These are phyloP conservation scores for Scheffersomyces amazonensis DNA, from an alignment of 805 yeast species.

Conservation along the genomic window DNA sequence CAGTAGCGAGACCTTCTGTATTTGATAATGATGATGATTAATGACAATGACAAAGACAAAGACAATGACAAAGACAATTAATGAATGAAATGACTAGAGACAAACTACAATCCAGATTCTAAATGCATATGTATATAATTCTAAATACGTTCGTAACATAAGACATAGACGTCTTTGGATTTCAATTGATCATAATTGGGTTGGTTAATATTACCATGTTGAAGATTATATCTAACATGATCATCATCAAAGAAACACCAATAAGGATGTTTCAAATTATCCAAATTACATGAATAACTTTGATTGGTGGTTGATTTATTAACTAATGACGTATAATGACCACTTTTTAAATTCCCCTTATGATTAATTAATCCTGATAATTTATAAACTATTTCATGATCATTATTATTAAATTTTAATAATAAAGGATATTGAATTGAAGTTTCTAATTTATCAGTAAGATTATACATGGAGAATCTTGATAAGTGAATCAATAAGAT, in stretches of 20 bases:
- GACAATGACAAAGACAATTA: slow-evolving; percentile 3
- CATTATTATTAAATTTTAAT: slow-evolving; percentile 41
- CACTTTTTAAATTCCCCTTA: slow-evolving; percentile 65
- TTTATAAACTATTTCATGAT: slow-evolving; percentile 43
- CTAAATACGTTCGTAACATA: slow-evolving; percentile 56
- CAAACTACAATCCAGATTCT: slow-evolving; percentile 3
- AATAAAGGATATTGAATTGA: slow-evolving; percentile 54
- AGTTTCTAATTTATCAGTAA: slow-evolving; percentile 51
- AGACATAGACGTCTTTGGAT: slow-evolving; percentile 63
- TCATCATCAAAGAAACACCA: slow-evolving; percentile 84
- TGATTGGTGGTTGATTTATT: slow-evolving; percentile 35
- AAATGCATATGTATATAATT: not conserved
- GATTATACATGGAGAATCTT: slow-evolving; percentile 44
- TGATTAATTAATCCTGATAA: slow-evolving; percentile 69
- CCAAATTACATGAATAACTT: slow-evolving; percentile 7
- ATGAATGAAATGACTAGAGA: no score
- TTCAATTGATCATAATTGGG: slow-evolving; percentile 32
- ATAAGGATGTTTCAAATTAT: slow-evolving; percentile 38
- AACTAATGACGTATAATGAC: slow-evolving; percentile 72
- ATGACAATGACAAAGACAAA: slow-evolving; percentile 4
- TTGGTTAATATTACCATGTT: slow-evolving; percentile 46
- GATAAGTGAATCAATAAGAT: slow-evolving; percentile 40
- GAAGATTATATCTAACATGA: slow-evolving; percentile 39
- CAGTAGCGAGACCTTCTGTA: slow-evolving; percentile 4
- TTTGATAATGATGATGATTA: slow-evolving; percentile 10